Evolutionary conservation across 192 early-diverging fungal genomes (phyloP).

Genomic region (Lobulomyces angularis): DNA sequence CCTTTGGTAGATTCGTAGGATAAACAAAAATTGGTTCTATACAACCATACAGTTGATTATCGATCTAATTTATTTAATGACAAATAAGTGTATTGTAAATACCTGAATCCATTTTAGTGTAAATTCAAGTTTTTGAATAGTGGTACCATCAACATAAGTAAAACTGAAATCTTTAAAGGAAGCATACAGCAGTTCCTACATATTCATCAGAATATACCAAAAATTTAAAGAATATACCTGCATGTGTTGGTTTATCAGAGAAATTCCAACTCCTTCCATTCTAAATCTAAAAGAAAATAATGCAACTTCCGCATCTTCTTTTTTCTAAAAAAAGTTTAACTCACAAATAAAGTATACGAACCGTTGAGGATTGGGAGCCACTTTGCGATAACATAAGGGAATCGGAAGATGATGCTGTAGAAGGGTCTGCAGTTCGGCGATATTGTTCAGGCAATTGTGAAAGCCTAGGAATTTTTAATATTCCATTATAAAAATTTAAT

Average conservation of each 20-base stretch:
- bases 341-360: too few relatives aligned
- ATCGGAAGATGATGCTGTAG: too few relatives aligned
- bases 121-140: slow-evolving; percentile 66
- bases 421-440: too few relatives aligned
- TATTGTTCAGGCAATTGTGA: too few relatives aligned
- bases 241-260: slow-evolving; percentile 64
- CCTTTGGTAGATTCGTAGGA: slow-evolving; percentile 73
- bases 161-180: slow-evolving; percentile 67
- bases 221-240: slow-evolving; percentile 23
- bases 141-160: slow-evolving; percentile 65
- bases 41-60: slow-evolving; percentile 86
- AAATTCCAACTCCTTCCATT: slow-evolving; percentile 82
- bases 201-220: background rate
- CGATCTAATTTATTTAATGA: slow-evolving; percentile 51
- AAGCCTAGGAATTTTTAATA: too few relatives aligned
- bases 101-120: slow-evolving; percentile 79
- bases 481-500: too few relatives aligned
- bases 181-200: slow-evolving; percentile 71
- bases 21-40: slow-evolving; percentile 87
- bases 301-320: slow-evolving; percentile 21
- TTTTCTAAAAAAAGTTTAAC: slow-evolving; percentile 10
- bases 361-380: too few relatives aligned
- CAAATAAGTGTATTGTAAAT: slow-evolving; percentile 7
- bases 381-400: too few relatives aligned
- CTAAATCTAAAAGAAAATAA: slow-evolving; percentile 53